A percentile compares a stretch with the other conserved stretches of the same genome.
Conservation (phyloP, 2,329 filamentous ascomycete species). For the Talaromyces sp. region DNA sequence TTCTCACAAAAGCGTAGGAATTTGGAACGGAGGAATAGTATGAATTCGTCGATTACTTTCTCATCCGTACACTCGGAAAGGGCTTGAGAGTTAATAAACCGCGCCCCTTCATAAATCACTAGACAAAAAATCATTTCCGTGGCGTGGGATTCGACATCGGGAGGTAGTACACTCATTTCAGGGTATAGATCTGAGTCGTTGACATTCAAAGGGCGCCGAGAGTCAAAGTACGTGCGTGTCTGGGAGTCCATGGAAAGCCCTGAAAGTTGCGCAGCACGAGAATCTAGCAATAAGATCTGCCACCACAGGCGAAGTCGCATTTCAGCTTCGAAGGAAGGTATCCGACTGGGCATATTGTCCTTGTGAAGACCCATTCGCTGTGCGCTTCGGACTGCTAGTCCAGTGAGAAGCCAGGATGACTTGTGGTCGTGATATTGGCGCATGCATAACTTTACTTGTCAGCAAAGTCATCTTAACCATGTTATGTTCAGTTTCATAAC, state of each 20-base stretch:
- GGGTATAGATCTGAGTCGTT: slow-evolving; percentile 4
- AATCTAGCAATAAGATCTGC: slow-evolving; percentile 1
- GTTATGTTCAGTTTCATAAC: too few species aligned
- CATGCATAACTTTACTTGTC: neutral
- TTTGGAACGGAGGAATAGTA: neutral
- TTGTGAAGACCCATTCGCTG: slow-evolving; percentile 4
- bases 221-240: neutral
- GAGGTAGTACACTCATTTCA: neutral
- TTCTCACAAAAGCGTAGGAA: neutral
- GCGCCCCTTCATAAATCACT: neutral
- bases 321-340: slow-evolving; percentile 1
- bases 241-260: neutral
- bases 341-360: neutral
- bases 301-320: slow-evolving; percentile 5
- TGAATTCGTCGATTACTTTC: neutral
- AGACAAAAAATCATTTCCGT: neutral
- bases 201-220: neutral
- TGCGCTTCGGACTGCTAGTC: slow-evolving; percentile 1
- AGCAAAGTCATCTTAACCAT: neutral
- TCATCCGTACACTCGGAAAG: neutral
- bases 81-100: neutral
- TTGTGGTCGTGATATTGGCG: slow-evolving; percentile 1
- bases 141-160: neutral
- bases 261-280: neutral
- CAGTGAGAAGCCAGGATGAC: slow-evolving; percentile 1